Evolutionary conservation across 192 early-diverging fungal genomes (phyloP).

Genomic region (Neocallimastix lanati): DNA sequence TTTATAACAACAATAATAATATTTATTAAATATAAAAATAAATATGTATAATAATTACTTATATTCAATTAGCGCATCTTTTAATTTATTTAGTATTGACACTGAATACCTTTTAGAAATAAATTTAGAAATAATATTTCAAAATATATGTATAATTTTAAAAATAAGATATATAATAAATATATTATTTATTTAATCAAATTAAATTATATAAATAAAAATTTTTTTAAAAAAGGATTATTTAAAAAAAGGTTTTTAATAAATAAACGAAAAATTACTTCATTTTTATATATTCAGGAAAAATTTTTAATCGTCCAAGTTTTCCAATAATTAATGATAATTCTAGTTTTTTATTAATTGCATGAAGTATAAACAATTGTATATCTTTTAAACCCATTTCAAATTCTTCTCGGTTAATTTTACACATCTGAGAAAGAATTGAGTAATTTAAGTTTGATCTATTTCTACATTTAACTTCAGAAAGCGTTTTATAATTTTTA

Average conservation of each 20-base stretch:
- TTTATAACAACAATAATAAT: too few relatives aligned
- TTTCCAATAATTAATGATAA: neutral
- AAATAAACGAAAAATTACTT: neutral
- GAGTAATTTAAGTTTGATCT: neutral
- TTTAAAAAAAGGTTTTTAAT: too few relatives aligned
- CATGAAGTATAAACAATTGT: neutral
- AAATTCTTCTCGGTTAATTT: neutral
- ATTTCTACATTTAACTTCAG: neutral
- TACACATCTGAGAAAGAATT: neutral
- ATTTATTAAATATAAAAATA: too few relatives aligned
- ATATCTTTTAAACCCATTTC: neutral
- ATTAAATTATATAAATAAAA: too few relatives aligned
- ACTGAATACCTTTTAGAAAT: neutral
- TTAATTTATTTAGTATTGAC: neutral
- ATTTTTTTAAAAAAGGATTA: too few relatives aligned
- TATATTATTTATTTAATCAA: too few relatives aligned
- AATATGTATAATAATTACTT: too few relatives aligned
- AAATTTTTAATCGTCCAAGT: neutral
- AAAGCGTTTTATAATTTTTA: neutral
- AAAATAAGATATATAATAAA: too few relatives aligned
- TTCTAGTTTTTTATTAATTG: neutral
- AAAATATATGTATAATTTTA: too few relatives aligned
- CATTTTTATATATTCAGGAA: neutral
- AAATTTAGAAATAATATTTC: too few relatives aligned
- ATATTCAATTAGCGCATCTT: neutral